Evolutionary conservation across 768 basidiomycete genomes (phyloP).

Genomic region (Russula foetens): DNA sequence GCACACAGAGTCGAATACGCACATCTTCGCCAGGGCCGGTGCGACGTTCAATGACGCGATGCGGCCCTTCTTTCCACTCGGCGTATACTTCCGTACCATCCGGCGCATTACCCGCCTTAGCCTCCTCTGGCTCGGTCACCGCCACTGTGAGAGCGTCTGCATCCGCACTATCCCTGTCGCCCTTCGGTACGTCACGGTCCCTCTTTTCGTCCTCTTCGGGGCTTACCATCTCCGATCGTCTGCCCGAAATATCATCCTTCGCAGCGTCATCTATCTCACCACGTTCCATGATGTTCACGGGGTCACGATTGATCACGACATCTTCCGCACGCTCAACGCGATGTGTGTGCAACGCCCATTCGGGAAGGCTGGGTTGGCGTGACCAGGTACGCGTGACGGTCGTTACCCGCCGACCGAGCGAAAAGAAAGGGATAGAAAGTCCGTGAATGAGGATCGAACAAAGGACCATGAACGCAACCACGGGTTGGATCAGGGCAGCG

Average conservation of each 20-base stretch:
- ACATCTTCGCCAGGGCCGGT: slow-evolving; percentile 60
- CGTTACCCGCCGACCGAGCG: slow-evolving; percentile 86
- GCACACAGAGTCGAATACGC: slow-evolving; percentile 18
- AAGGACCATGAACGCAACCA: slow-evolving; percentile 92
- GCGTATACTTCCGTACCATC: slow-evolving; percentile 36
- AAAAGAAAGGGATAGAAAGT: slow-evolving; percentile 91
- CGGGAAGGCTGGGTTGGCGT: slow-evolving; percentile 55
- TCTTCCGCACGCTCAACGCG: slow-evolving; percentile 64
- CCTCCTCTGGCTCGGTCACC: slow-evolving; percentile 14
- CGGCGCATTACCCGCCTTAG: slow-evolving; percentile 34
- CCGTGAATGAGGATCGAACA: slow-evolving; percentile 85
- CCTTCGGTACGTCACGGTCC: slow-evolving; percentile 21
- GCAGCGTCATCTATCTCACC: slow-evolving; percentile 30
- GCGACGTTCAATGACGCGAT: slow-evolving; percentile 56
- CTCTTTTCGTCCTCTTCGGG: slow-evolving; percentile 17
- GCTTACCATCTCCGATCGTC: slow-evolving; percentile 13
- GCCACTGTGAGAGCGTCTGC: slow-evolving; percentile 13
- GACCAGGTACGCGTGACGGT: slow-evolving; percentile 88
- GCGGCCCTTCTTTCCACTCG: slow-evolving; percentile 69
- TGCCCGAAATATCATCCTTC: not conserved
- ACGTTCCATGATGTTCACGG: slow-evolving; percentile 40
- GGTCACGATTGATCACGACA: slow-evolving; percentile 81
- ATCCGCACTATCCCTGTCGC: slow-evolving; percentile 1
- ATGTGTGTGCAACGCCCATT: slow-evolving; percentile 77
- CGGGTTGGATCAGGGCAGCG: slow-evolving; percentile 75